These are phyloP conservation scores for Allium cepa DNA, from an alignment of 106 monocot genomes.

Conservation along the genomic window DNA sequence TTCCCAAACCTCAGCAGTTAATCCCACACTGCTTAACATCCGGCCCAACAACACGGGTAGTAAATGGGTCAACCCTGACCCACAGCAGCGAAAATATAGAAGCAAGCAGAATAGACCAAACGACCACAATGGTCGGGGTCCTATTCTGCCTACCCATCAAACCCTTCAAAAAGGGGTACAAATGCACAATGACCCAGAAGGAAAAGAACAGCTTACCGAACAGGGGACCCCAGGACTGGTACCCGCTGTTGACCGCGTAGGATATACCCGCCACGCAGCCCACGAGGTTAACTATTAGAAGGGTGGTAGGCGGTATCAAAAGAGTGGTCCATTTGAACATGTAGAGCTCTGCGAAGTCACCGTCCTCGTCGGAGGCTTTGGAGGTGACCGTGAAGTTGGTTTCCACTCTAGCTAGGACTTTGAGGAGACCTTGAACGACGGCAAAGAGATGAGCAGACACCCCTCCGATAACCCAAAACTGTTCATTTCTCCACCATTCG, in stretches of 20 bases:
- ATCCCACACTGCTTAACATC: constrained; percentile 71
- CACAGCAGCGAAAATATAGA: constrained; percentile 86
- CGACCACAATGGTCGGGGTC: constrained; percentile 79
- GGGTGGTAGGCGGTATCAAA: constrained; percentile 83
- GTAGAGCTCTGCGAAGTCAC: constrained; percentile 81
- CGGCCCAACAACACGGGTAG: constrained; percentile 74
- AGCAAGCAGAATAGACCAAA: constrained; percentile 90
- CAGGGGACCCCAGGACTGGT: constrained; percentile 17
- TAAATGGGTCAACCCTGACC: constrained; percentile 89
- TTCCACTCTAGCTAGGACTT: constrained; percentile 88
- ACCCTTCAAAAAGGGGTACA: constrained; percentile 97
- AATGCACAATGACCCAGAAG: constrained; percentile 94
- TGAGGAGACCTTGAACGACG: constrained; percentile 87
- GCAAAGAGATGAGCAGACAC: constrained; percentile 84
- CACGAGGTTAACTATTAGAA: constrained; percentile 78
- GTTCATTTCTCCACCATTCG: constrained; percentile 98
- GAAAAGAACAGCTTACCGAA: constrained; percentile 98
- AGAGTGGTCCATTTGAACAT: constrained; percentile 99
- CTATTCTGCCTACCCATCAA: constrained; percentile 89
- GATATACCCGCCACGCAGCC: constrained; percentile 86
- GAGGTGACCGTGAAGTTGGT: constrained; percentile 95
- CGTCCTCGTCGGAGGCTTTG: constrained; percentile 87
- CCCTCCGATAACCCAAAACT: constrained; percentile 42
- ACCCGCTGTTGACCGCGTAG: constrained; percentile 84
- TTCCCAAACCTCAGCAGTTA: constrained; percentile 45